Base-by-base conservation (phyloP, 2,329 filamentous ascomycete species). In the Fusarium humuli region DNA sequence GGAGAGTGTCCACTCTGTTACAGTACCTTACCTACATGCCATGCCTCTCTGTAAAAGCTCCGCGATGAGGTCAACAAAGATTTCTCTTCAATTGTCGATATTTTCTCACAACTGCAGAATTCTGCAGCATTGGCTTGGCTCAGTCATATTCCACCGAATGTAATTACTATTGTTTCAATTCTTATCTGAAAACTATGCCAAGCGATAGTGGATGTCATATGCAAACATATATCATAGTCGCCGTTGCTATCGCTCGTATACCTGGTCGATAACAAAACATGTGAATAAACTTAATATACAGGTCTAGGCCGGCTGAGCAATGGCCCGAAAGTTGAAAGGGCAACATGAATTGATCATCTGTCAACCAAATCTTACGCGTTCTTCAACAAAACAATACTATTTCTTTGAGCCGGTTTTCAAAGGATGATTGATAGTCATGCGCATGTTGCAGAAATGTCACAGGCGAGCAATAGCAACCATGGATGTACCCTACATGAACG, bases 381-480 rank as follows among this genome's bases (percentile, higher is more conserved):
- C 6, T 16, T 27, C 34, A 22, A 20, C 25, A 42, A 13, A 23
- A 29, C 20, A 32, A 22, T n/a, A 25, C 20, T 10, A 11, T 22
- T 27, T 42, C 27, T 57, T 45, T 13, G 25, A 34, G 27, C 55
- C 44, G 34, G 44, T 42, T 49, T 32, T 49, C 37, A 23, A 40
- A 44, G 49, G 30, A 34, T 55, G 53, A 55, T 53, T 47, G 30
- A 37, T 37, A 37, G 34, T 37, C 34, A n/a, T 37, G 34, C 34
- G 32, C 18, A 23, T 58, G 67, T 70, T 70, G 67, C 67, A 70
- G 53, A 46, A 56, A 46, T 48, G 67, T 70, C 49, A 34, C 62
- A 70, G 54, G 32, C 52, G 40, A 63, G 50, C 54, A 40, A 57
- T 55, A 61, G 49, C 48, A n/a, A 16, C 34, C 49, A 67, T 49